Evolutionary conservation across 345 rosid genomes (phyloP), one percentile per base, ranked within the genome.

Genomic region (Euphorbia peplus): DNA sequence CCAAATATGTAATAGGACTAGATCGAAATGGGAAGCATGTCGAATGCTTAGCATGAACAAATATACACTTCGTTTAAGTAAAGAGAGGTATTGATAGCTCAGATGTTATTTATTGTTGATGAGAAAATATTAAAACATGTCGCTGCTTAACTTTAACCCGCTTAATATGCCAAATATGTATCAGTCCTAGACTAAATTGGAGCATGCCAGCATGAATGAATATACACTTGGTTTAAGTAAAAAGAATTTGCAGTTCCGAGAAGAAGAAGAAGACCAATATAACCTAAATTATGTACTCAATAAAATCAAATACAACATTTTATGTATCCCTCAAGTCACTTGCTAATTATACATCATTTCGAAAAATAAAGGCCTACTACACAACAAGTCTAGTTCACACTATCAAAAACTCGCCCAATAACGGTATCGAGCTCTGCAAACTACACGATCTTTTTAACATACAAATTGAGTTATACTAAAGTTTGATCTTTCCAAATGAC

Each of bases 341-440:
- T 32, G 37, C 37, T 2, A 32, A 32, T 32, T 19, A 19, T 42
- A 22, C 9, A 65, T 32, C 47, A 32, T 32, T 32, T 32, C 6
- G 37, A 32, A 32, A 32, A 3, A 32, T 32, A 32, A 32, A 65
- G 47, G n/a, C n/a, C n/a, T n/a, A n/a, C n/a, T n/a, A n/a, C n/a
- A n/a, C n/a, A n/a, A n/a, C n/a, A n/a, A 69, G 32, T 21, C 60
- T 24, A 56, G 19, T 64, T 47, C 60, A 74, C 47, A 54, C 64
- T 35, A 62, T 18, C 24, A 47, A 61, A 53, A 60, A 52, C 8
- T 21, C 47, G 54, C 65, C 54, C 15, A 58, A 48, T 52, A n/a
- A 47, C 51, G n/a, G n/a, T n/a, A n/a, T n/a, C 70, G 62, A 10
- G 4, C 6, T 39, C 10, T 21, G 60, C 30, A 48, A 44, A 55